Conservation (phyloP, 23 red algal genomes). For the Gracilaria domingensis region DNA sequence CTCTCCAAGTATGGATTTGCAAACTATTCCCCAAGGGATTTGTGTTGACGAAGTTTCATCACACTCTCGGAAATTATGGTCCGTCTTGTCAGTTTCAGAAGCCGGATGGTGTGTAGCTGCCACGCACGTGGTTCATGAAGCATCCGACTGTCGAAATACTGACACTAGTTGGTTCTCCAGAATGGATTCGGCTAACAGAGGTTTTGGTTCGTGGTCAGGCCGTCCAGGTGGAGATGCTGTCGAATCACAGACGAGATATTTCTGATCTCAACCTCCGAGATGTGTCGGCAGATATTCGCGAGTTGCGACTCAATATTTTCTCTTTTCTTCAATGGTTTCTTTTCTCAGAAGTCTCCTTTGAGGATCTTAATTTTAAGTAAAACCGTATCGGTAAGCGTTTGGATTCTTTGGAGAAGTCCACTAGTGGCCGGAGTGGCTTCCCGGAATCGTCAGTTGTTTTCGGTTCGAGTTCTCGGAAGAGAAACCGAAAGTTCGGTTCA, state of each 20-base stretch:
- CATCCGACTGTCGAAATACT: not conserved
- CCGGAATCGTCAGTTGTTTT: too few species aligned
- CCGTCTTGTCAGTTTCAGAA: not conserved
- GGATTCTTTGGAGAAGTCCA: too few species aligned
- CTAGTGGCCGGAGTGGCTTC: too few species aligned
- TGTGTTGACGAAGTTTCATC: not conserved
- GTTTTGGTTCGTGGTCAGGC: not conserved
- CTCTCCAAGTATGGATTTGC: not conserved
- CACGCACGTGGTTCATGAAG: not conserved
- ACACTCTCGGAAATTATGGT: not conserved
- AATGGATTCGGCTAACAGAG: not conserved
- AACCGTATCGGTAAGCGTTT: too few species aligned
- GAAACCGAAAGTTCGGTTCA: too few species aligned
- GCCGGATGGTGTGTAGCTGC: not conserved
- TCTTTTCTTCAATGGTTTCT: not conserved
- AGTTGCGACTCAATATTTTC: not conserved
- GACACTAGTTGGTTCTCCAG: not conserved
- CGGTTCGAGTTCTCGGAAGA: too few species aligned
- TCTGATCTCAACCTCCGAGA: not conserved
- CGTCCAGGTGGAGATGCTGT: not conserved
- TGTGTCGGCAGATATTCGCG: slow-evolving; percentile 9
- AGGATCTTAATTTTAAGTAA: not conserved
- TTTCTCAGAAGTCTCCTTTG: not conserved
- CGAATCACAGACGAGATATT: not conserved
- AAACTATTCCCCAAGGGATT: not conserved